Conservation (phyloP, 257 asterid genomes). For the Solanum stenotomum region DNA sequence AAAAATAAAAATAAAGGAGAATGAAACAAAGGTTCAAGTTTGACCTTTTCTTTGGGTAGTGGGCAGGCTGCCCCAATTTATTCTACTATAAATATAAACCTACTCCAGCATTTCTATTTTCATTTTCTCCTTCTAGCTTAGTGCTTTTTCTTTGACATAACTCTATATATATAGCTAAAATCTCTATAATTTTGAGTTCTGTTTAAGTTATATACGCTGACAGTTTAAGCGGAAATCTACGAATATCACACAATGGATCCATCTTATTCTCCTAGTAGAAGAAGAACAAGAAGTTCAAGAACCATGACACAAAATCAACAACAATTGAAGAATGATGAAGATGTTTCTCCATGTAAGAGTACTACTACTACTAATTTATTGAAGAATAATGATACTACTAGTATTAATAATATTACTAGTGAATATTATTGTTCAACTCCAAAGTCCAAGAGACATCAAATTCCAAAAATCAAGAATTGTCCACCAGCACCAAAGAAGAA, state of each 20-base stretch:
- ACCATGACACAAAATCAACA: not conserved
- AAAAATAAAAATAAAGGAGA: no score
- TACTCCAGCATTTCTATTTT: not conserved
- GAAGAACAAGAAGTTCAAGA: constrained; percentile 16
- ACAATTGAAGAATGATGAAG: not conserved
- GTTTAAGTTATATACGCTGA: not conserved
- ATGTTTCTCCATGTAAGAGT: not conserved
- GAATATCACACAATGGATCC: not conserved
- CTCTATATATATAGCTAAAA: not conserved
- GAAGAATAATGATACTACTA: not conserved
- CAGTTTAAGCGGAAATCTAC: not conserved
- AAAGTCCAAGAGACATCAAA: constrained; percentile 39
- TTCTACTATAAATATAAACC: constrained; percentile 14
- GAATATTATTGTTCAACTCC: constrained; percentile 49
- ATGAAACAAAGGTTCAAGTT: not conserved
- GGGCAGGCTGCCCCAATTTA: constrained; percentile 36
- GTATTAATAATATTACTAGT: not conserved
- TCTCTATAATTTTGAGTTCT: not conserved
- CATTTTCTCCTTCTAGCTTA: not conserved
- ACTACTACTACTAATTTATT: constrained; percentile 9
- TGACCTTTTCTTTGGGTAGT: constrained; percentile 21
- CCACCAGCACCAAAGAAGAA: constrained; percentile 88
- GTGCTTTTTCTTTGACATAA: not conserved
- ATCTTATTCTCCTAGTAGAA: constrained; percentile 16
- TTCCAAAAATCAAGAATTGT: constrained; percentile 63